Percentiles rank a stretch among this genome's conserved stretches.
Evolutionary conservation across 2,329 filamentous ascomycete species (phyloP).

Genomic region (Reticulascus tulasneorum): DNA sequence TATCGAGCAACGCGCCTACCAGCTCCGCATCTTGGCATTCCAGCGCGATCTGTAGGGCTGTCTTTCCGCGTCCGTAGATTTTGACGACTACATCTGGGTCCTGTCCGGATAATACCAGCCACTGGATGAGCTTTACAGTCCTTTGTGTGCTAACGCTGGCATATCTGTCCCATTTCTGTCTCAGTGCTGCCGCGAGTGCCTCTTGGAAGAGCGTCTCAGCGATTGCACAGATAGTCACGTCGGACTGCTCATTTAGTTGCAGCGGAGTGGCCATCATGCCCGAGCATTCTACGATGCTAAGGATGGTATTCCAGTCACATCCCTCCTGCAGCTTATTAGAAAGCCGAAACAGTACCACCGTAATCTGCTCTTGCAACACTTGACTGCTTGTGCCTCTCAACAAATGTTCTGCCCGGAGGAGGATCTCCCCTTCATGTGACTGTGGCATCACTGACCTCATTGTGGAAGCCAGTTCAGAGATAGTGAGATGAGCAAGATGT

Average conservation of each 20-base stretch:
- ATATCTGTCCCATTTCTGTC: too few species aligned
- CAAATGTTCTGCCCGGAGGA: not conserved
- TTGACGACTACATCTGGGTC: not conserved
- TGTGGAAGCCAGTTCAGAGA: not conserved
- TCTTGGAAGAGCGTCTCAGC: not conserved
- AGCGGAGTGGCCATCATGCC: not conserved
- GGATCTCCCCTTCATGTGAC: not conserved
- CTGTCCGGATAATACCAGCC: constrained; percentile 1
- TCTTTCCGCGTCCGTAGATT: not conserved
- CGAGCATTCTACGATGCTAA: not conserved
- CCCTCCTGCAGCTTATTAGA: not conserved
- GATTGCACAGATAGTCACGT: not conserved
- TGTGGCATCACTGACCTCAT: constrained; percentile 2
- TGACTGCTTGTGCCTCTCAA: not conserved
- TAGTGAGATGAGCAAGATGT: too few species aligned
- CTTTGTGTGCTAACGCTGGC: too few species aligned
- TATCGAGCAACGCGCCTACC: not conserved
- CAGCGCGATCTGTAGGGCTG: fast-evolving
- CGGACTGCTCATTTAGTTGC: not conserved
- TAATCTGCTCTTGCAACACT: not conserved
- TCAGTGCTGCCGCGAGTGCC: too few species aligned
- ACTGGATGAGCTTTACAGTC: not conserved
- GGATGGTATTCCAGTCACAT: not conserved
- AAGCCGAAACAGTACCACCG: not conserved
- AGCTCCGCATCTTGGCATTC: too few species aligned